Evolutionary conservation across 805 yeast genomes (phyloP).

Genomic region (Tetrapisispora taiwanensis): DNA sequence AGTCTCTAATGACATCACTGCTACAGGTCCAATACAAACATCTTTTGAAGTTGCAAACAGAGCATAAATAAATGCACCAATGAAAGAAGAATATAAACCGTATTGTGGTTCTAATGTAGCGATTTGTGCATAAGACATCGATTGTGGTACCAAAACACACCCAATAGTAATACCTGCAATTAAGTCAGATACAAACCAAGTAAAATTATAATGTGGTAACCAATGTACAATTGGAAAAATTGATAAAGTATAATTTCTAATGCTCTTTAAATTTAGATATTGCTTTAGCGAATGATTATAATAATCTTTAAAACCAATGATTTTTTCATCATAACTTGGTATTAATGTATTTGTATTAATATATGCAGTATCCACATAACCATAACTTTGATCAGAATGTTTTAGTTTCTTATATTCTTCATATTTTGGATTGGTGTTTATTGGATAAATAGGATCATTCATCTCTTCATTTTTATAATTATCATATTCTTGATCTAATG

Average conservation of each 20-base stretch:
- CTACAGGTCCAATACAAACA: conserved; percentile 94
- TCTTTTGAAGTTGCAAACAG: conserved; percentile 92
- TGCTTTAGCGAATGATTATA: conserved; percentile 15
- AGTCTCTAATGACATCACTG: conserved; percentile 85
- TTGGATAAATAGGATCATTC: neutral
- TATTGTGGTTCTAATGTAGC: conserved; percentile 76
- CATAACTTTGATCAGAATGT: conserved; percentile 2
- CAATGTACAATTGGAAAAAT: conserved; percentile 75
- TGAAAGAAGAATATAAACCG: conserved; percentile 84
- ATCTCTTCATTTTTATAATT: conserved; percentile 1
- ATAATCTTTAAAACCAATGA: conserved; percentile 14
- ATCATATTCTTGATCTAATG: conserved; percentile 1
- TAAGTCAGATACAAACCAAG: conserved; percentile 74
- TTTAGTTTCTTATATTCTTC: conserved; percentile 2
- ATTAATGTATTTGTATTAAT: neutral
- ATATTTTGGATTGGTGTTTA: neutral
- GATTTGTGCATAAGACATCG: conserved; percentile 87
- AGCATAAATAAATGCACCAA: conserved; percentile 81
- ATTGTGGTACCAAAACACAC: conserved; percentile 84
- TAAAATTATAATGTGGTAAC: conserved; percentile 72
- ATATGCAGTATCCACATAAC: neutral
- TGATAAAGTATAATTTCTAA: conserved; percentile 42
- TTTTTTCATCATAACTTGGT: conserved; percentile 14
- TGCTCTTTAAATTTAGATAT: conserved; percentile 27
- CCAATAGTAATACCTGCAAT: conserved; percentile 94